phyloP scores from a whole-genome alignment of 805 yeast genomes.

The Hanseniaspora valbyensis region DNA sequence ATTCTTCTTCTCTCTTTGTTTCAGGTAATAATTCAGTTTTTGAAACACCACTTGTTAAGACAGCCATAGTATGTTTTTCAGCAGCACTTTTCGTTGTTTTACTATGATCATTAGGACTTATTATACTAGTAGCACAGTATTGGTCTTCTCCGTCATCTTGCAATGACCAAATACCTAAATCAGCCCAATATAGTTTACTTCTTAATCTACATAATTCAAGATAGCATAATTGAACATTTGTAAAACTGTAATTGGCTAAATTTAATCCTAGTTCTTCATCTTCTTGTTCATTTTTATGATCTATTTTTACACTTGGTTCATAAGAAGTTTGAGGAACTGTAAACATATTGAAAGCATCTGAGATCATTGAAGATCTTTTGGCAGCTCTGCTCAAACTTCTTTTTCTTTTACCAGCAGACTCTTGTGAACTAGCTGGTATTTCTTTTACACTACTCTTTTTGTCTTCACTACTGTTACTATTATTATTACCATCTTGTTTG shows the following conservation, averaged over 20 bases:
- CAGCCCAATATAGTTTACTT: conserved; percentile 70
- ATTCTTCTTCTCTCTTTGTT: not conserved
- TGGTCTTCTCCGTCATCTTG: conserved; percentile 20
- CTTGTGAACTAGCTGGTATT: not conserved
- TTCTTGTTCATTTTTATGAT: not conserved
- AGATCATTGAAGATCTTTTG: conserved; percentile 14
- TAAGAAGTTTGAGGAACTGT: conserved; percentile 4
- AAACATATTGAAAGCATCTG: conserved; percentile 18
- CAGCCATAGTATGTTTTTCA: conserved; percentile 1
- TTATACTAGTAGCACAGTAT: conserved; percentile 20
- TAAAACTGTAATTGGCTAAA: conserved; percentile 3
- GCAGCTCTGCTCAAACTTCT: conserved; percentile 13
- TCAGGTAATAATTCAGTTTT: not conserved
- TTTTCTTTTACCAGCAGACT: not conserved
- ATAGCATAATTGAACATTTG: conserved; percentile 46
- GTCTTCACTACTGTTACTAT: no score
- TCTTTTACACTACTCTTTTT: conserved; percentile 11
- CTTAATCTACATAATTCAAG: conserved; percentile 52
- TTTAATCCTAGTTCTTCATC: conserved; percentile 9
- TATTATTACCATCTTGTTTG: no score
- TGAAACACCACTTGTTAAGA: not conserved
- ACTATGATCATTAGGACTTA: conserved; percentile 23
- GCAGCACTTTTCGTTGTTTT: conserved; percentile 10
- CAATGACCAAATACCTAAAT: conserved; percentile 66
- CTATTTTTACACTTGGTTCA: not conserved